Conservation (phyloP, 1,284 basidiomycete genomes). For the Rhodotorula sp. region DNA sequence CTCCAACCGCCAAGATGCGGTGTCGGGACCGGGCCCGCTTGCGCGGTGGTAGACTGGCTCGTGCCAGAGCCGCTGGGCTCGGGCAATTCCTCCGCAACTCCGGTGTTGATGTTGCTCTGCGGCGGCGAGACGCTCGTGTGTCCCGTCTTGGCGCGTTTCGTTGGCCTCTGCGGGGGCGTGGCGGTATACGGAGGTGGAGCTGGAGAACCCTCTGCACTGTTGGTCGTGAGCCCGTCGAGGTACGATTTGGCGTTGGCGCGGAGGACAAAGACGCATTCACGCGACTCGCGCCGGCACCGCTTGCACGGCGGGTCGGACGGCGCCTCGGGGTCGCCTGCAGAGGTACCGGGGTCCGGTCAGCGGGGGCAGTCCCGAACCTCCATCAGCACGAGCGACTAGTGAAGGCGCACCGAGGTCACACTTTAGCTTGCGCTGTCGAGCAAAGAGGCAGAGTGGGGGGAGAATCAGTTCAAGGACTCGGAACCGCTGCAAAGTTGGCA, state of each 20-base stretch:
- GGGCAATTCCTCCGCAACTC: not conserved
- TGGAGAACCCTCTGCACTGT: not conserved
- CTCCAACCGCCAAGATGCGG: conserved; percentile 8
- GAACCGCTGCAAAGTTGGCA: too few relatives aligned
- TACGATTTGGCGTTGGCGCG: conserved; percentile 18
- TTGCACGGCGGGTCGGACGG: conserved; percentile 53
- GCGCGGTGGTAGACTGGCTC: not conserved
- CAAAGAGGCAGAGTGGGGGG: not conserved
- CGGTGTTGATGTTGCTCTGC: not conserved
- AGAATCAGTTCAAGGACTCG: not conserved
- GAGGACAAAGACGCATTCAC: conserved; percentile 51
- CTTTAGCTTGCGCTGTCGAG: conserved; percentile 49
- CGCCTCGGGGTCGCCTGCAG: conserved; percentile 48
- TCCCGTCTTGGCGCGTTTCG: not conserved
- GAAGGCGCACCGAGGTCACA: conserved; percentile 50
- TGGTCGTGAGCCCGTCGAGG: not conserved
- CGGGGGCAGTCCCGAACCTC: not conserved
- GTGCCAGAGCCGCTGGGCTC: not conserved
- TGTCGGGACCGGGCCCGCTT: not conserved
- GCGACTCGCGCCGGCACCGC: conserved; percentile 52
- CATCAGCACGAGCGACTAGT: too few relatives aligned
- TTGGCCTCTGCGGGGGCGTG: not conserved
- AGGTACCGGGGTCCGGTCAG: not conserved
- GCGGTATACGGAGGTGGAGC: not conserved
- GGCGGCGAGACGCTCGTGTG: not conserved